phyloP scores from a whole-genome alignment of 1,284 basidiomycete species.

The Apiotrichum laibachii region DNA sequence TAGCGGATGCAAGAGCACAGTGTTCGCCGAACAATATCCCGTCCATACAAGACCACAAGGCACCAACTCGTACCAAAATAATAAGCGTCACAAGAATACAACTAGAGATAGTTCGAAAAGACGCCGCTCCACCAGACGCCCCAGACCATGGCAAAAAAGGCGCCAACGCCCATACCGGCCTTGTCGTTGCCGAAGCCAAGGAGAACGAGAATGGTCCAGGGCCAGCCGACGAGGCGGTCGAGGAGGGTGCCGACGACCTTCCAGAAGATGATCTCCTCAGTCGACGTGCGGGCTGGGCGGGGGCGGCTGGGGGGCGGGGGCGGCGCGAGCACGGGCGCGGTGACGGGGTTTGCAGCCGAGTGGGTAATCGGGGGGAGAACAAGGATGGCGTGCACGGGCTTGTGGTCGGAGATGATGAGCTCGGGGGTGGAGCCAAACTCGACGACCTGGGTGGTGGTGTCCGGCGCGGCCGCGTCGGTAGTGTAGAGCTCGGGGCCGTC shows the following conservation, averaged over 20 bases:
- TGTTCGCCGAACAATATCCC: neutral
- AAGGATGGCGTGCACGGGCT: constrained; percentile 49
- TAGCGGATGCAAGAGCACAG: neutral
- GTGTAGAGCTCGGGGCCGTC: constrained; percentile 52
- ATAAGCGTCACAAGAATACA: neutral
- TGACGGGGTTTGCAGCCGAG: constrained; percentile 27
- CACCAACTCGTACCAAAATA: neutral
- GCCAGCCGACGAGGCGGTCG: constrained; percentile 42
- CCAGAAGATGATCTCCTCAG: constrained; percentile 31
- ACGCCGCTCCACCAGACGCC: constrained; percentile 44
- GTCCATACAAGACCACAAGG: neutral
- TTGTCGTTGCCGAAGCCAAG: constrained; percentile 42
- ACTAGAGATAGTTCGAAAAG: constrained; percentile 2
- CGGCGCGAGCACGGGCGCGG: constrained; percentile 38
- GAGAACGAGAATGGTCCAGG: constrained; percentile 41
- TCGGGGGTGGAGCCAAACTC: constrained; percentile 43
- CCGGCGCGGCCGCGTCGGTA: constrained; percentile 20
- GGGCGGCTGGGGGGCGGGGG: constrained; percentile 30
- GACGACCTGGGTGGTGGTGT: constrained; percentile 35
- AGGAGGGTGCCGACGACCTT: constrained; percentile 31
- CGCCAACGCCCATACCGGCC: constrained; percentile 42
- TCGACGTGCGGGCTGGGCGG: constrained; percentile 15
- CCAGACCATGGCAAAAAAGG: constrained; percentile 46
- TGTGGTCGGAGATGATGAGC: constrained; percentile 51
- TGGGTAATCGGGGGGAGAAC: constrained; percentile 33